phyloP scores from a whole-genome alignment of 208 protist species.

The Crithidia thermophila region DNA sequence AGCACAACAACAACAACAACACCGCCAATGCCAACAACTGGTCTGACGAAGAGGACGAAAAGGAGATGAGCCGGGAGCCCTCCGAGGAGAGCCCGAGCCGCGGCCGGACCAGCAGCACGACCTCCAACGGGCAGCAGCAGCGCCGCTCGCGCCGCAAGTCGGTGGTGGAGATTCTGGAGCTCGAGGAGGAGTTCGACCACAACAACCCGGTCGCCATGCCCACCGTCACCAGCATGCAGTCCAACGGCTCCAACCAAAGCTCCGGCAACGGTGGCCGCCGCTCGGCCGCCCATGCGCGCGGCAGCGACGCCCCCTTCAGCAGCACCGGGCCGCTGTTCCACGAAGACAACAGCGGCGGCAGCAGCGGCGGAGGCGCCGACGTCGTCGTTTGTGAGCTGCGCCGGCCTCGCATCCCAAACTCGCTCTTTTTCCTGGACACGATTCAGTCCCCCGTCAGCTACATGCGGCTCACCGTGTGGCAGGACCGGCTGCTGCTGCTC shows the following conservation, averaged over 20 bases:
- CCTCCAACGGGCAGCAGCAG: background rate
- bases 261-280: background rate
- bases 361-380: slow-evolving; percentile 6
- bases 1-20: background rate
- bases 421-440: slow-evolving; percentile 39
- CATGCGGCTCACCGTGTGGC: slow-evolving; percentile 54
- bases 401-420: slow-evolving; percentile 3
- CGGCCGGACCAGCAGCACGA: background rate
- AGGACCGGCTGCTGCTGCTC: slow-evolving; percentile 47
- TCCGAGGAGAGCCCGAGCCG: slow-evolving; percentile 5
- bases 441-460: slow-evolving; percentile 46
- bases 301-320: background rate
- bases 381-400: slow-evolving; percentile 21
- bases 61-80: background rate
- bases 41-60: slow-evolving; percentile 14
- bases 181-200: slow-evolving; percentile 20
- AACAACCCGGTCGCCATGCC: slow-evolving; percentile 7
- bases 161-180: slow-evolving; percentile 17
- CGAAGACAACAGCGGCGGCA: background rate
- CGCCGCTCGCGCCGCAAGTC: slow-evolving; percentile 4
- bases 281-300: background rate
- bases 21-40: background rate
- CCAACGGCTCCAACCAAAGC: background rate
- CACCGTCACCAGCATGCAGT: background rate
- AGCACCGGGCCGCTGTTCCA: background rate